Conservation (phyloP, 2,329 filamentous ascomycete genomes). For the Fusarium sp. region DNA sequence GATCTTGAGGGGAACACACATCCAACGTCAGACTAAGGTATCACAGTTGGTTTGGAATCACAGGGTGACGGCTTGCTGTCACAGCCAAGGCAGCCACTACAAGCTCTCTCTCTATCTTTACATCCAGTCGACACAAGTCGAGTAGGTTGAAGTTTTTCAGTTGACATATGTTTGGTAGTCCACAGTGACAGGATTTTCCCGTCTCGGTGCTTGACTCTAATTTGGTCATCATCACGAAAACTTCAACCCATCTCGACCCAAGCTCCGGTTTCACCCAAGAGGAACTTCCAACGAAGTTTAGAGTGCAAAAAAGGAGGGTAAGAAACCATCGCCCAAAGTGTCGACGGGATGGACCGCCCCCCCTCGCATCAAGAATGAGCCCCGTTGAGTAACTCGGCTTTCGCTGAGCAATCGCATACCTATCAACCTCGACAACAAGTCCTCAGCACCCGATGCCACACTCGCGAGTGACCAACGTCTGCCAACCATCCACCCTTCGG, state of each 20-base stretch:
- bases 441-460: conserved; percentile 61
- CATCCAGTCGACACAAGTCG: conserved; percentile 3
- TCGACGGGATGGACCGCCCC: conserved; percentile 50
- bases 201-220: conserved; percentile 98
- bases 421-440: conserved; percentile 93
- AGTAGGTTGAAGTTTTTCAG: conserved; percentile 46
- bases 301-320: conserved; percentile 47
- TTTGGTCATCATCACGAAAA: conserved; percentile 91
- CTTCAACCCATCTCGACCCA: conserved; percentile 57
- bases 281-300: conserved; percentile 57
- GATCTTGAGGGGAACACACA: not conserved
- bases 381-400: conserved; percentile 96
- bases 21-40: not conserved
- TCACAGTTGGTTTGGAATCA: not conserved
- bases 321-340: conserved; percentile 39
- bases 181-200: conserved; percentile 46
- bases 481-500: conserved; percentile 53
- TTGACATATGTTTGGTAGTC: conserved; percentile 48
- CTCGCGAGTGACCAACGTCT: conserved; percentile 61
- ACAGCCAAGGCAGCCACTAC: not conserved
- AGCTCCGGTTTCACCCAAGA: conserved; percentile 36
- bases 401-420: conserved; percentile 93
- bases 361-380: conserved; percentile 99
- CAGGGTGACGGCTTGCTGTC: not conserved
- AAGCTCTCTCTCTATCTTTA: not conserved